phyloP scores from a whole-genome alignment of 2,329 filamentous ascomycete species.

The Fusarium anguioides region DNA sequence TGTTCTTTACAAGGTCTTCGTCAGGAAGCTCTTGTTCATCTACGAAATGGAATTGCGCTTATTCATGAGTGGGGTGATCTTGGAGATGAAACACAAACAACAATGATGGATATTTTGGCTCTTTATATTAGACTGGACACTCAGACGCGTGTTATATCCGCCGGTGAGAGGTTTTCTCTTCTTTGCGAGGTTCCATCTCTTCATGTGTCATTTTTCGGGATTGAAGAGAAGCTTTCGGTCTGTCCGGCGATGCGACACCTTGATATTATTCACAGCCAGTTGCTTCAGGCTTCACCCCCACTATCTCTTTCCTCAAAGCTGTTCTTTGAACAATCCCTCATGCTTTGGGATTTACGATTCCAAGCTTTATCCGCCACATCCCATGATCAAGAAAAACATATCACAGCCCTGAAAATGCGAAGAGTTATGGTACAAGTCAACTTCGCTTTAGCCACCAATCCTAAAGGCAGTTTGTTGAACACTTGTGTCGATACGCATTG shows the following conservation, averaged over 20 bases:
- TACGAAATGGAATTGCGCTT: not conserved
- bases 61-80: not conserved
- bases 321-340: rapidly evolving
- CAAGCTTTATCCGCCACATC: rapidly evolving
- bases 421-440: not conserved
- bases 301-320: rapidly evolving
- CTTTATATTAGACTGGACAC: not conserved
- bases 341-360: not conserved
- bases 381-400: not conserved
- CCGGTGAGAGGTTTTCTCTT: rapidly evolving
- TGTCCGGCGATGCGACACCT: not conserved
- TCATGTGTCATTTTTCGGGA: rapidly evolving
- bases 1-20: not conserved
- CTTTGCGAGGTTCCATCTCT: not conserved
- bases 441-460: rapidly evolving
- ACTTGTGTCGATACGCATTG: not conserved
- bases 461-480: rapidly evolving
- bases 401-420: not conserved
- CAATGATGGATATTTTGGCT: not conserved
- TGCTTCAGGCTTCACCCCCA: rapidly evolving
- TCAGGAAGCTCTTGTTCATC: not conserved
- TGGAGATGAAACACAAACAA: rapidly evolving
- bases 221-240: rapidly evolving
- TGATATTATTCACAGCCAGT: not conserved
- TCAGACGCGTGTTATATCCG: not conserved